A percentile compares a stretch with the other conserved stretches of the same genome.
Conservation (phyloP, 352 stramenopile species). For the Phytophthora citrophthora region DNA sequence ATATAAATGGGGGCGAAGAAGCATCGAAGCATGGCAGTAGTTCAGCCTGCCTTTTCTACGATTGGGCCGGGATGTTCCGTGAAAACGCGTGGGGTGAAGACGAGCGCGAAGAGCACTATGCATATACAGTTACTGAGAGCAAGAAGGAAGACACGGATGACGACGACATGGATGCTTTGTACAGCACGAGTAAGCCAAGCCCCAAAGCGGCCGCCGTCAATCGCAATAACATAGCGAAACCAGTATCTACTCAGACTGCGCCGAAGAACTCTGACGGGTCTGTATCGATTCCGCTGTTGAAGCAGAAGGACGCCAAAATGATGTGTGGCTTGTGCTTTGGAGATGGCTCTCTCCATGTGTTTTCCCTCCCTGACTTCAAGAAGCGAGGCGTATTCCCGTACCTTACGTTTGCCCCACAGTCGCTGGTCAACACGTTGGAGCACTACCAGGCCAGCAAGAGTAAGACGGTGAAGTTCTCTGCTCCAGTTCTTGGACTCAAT, state of each 20-base stretch:
- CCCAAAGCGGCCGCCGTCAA: slow-evolving; percentile 18
- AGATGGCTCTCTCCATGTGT: slow-evolving; percentile 83
- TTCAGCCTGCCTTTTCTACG: slow-evolving; percentile 82
- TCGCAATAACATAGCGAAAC: slow-evolving; percentile 21
- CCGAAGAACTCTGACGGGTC: slow-evolving; percentile 44
- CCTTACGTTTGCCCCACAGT: slow-evolving; percentile 81
- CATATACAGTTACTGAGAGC: slow-evolving; percentile 10
- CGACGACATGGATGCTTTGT: slow-evolving; percentile 78
- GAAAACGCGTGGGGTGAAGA: slow-evolving; percentile 70
- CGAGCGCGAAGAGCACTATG: slow-evolving; percentile 41
- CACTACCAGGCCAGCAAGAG: slow-evolving; percentile 63
- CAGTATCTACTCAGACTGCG: background rate
- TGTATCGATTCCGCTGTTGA: slow-evolving; percentile 59
- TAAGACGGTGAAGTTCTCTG: slow-evolving; percentile 59
- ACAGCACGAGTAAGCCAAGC: slow-evolving; percentile 52
- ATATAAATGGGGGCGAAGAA: slow-evolving; percentile 39
- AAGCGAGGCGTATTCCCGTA: slow-evolving; percentile 85
- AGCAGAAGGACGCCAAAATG: slow-evolving; percentile 63
- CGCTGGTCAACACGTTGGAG: slow-evolving; percentile 78
- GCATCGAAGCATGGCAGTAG: slow-evolving; percentile 51
- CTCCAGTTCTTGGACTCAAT: slow-evolving; percentile 75
- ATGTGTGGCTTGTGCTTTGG: slow-evolving; percentile 88
- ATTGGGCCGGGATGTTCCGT: slow-evolving; percentile 84
- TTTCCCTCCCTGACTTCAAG: slow-evolving; percentile 83
- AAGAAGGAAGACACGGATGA: slow-evolving; percentile 29